Conservation (phyloP, 1,284 basidiomycete genomes). For the Apiotrichum veenhuisii region DNA sequence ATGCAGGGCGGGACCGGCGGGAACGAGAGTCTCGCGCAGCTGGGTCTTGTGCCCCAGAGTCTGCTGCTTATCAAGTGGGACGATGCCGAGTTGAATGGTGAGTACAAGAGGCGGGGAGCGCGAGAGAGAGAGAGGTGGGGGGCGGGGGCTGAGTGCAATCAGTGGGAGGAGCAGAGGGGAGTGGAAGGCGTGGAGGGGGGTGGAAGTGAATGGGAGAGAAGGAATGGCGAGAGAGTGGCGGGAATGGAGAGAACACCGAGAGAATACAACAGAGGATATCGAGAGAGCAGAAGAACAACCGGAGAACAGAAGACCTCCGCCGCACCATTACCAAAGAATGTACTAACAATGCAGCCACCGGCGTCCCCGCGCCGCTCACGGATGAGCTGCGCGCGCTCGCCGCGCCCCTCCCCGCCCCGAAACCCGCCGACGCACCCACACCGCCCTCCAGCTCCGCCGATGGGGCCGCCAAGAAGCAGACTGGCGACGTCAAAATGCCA, state of each 20-base stretch:
- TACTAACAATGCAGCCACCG: too few relatives aligned
- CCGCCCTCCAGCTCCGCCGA: too few relatives aligned
- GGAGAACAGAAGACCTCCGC: too few relatives aligned
- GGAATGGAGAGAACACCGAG: too few relatives aligned
- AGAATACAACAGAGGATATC: too few relatives aligned
- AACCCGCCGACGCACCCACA: constrained; percentile 16
- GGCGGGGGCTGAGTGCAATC: too few relatives aligned
- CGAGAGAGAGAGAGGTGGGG: too few relatives aligned
- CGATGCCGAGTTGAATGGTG: constrained; percentile 47
- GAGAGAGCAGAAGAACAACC: too few relatives aligned
- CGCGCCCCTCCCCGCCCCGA: constrained; percentile 39
- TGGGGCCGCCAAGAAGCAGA: constrained; percentile 38
- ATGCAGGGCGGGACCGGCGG: constrained; percentile 40
- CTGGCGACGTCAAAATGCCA: constrained; percentile 23
- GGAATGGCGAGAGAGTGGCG: too few relatives aligned
- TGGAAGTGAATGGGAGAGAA: constrained; percentile 5
- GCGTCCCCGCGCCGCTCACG: constrained; percentile 39
- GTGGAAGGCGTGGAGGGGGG: not conserved
- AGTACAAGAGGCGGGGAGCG: too few relatives aligned
- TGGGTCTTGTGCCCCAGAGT: constrained; percentile 49
- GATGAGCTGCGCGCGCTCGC: constrained; percentile 35
- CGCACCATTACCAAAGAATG: too few relatives aligned
- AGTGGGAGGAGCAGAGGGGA: too few relatives aligned
- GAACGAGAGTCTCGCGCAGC: constrained; percentile 36
- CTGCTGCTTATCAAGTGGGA: constrained; percentile 44